These are phyloP conservation scores for Eudorina sp. DNA, from an alignment of 139 green algal genomes.

Conservation along the genomic window DNA sequence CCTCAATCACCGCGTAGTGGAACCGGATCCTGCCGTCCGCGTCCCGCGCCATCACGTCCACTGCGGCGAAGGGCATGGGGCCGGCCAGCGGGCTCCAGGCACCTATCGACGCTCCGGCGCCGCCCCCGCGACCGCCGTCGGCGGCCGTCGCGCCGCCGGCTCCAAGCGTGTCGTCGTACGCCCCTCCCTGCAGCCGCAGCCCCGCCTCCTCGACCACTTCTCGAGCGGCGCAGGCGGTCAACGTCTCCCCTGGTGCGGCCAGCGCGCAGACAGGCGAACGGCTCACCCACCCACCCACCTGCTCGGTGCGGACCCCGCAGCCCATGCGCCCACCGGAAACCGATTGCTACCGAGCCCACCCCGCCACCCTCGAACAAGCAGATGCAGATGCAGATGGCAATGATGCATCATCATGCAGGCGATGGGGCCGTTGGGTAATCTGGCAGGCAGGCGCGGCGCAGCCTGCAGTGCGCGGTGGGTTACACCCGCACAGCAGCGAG, in stretches of 20 bases:
- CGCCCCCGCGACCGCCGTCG: neutral
- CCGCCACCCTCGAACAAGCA: too few relatives aligned
- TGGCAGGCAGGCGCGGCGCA: too few relatives aligned
- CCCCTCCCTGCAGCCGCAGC: slow-evolving; percentile 43
- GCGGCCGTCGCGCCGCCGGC: slow-evolving; percentile 39
- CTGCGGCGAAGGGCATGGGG: slow-evolving; percentile 70
- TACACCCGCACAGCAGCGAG: too few relatives aligned
- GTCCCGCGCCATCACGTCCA: slow-evolving; percentile 60
- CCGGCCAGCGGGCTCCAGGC: slow-evolving; percentile 29
- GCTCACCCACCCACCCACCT: too few relatives aligned
- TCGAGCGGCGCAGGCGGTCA: slow-evolving; percentile 68
- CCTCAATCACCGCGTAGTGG: slow-evolving; percentile 69
- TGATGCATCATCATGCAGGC: too few relatives aligned
- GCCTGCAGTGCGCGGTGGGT: too few relatives aligned
- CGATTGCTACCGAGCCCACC: too few relatives aligned
- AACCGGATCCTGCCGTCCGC: slow-evolving; percentile 46
- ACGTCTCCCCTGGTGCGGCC: slow-evolving; percentile 70
- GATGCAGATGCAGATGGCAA: too few relatives aligned
- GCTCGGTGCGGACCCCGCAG: too few relatives aligned
- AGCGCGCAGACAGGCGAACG: too few relatives aligned
- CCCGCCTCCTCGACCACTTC: slow-evolving; percentile 75
- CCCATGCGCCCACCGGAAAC: too few relatives aligned
- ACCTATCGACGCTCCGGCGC: neutral
- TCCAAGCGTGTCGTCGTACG: neutral
- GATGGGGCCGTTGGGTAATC: too few relatives aligned